Evolutionary conservation across 768 basidiomycete genomes (phyloP).

Genomic region (Boletus rubroflammeus): DNA sequence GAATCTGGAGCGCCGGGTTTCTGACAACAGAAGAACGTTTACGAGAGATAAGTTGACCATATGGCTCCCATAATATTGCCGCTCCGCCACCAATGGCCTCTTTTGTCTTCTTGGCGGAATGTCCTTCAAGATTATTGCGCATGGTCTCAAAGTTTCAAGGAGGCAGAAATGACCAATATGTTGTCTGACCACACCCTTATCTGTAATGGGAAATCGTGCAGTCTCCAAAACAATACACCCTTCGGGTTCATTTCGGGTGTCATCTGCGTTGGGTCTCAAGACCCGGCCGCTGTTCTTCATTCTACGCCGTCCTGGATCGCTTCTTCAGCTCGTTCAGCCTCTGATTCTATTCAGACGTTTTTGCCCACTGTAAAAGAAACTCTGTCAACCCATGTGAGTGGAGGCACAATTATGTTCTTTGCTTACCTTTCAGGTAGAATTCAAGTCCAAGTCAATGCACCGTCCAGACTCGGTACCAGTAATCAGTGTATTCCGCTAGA

Average conservation of each 20-base stretch:
- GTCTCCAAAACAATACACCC: not conserved
- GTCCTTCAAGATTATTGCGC: not conserved
- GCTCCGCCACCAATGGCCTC: not conserved
- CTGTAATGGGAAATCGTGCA: not conserved
- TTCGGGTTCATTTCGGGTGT: not conserved
- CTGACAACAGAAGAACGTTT: too few relatives aligned
- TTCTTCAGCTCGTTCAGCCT: not conserved
- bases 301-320: not conserved
- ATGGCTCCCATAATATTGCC: not conserved
- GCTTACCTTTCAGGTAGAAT: not conserved
- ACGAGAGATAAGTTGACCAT: too few relatives aligned
- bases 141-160: not conserved
- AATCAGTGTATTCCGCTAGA: not conserved
- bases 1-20: too few relatives aligned
- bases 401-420: not conserved
- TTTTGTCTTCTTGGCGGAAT: not conserved
- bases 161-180: not conserved
- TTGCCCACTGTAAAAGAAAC: not conserved
- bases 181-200: not conserved
- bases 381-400: not conserved
- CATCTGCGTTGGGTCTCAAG: not conserved
- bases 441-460: not conserved
- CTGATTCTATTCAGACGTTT: not conserved
- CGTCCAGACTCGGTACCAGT: not conserved
- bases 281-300: not conserved